A percentile compares a stretch with the other conserved stretches of the same genome.
phyloP scores from a whole-genome alignment of 2,329 filamentous ascomycete genomes.

The Xylaria sp. region DNA sequence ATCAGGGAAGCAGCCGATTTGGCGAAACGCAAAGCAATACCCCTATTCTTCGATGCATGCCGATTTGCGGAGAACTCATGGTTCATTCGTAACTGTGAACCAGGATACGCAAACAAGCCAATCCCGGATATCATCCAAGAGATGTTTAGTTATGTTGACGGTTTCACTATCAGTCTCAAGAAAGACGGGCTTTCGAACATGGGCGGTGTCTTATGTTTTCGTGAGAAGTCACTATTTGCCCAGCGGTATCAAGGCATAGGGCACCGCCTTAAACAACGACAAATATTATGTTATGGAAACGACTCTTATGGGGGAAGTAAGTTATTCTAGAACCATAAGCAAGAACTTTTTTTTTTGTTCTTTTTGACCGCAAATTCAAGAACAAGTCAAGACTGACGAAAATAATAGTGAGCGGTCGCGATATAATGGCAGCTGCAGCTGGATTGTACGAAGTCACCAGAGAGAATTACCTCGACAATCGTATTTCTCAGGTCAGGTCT shows the following conservation, averaged over 20 bases:
- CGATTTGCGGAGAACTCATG: conserved; percentile 45
- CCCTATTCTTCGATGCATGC: conserved; percentile 44
- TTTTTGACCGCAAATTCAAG: no score
- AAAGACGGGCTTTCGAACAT: conserved; percentile 46
- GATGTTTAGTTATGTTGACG: conserved; percentile 43
- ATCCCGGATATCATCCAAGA: conserved; percentile 41
- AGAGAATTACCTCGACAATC: conserved; percentile 34
- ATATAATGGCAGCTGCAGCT: conserved; percentile 36
- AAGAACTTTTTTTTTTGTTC: no score
- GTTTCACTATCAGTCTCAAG: conserved; percentile 44
- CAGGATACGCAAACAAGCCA: conserved; percentile 32
- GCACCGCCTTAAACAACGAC: conserved; percentile 34
- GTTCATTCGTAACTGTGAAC: conserved; percentile 43
- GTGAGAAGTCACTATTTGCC: conserved; percentile 32
- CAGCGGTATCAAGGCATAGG: conserved; percentile 38
- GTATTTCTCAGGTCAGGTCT: conserved; percentile 35
- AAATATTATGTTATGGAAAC: conserved; percentile 42
- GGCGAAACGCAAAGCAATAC: conserved; percentile 34
- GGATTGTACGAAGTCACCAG: conserved; percentile 41
- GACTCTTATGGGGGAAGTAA: conserved; percentile 42
- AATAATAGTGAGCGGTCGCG: conserved; percentile 38
- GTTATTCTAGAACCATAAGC: conserved; percentile 9
- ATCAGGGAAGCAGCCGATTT: conserved; percentile 36
- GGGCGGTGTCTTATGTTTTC: conserved; percentile 40
- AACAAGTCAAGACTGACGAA: neutral